Evolutionary conservation across 805 yeast species (phyloP).

Genomic region (Naumovozyma castellii): DNA sequence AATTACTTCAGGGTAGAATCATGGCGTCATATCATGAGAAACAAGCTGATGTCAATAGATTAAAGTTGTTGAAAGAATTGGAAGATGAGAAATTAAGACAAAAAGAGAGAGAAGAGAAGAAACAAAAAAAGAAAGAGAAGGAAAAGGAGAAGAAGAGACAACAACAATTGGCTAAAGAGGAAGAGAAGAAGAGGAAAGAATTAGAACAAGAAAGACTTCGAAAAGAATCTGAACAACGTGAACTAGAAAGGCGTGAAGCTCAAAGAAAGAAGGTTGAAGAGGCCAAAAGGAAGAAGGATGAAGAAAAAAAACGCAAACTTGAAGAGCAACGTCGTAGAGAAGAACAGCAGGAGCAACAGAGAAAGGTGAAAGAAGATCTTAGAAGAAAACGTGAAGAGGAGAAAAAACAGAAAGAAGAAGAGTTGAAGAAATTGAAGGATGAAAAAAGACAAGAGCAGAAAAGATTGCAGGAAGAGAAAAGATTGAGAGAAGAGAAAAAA

Average conservation of each 20-base stretch:
- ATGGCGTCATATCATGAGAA: slow-evolving; percentile 70
- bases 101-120: slow-evolving; percentile 58
- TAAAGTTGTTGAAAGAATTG: slow-evolving; percentile 53
- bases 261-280: slow-evolving; percentile 34
- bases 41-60: slow-evolving; percentile 65
- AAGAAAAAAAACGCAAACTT: slow-evolving; percentile 33
- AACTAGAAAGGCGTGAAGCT: slow-evolving; percentile 33
- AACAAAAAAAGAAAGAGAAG: slow-evolving; percentile 55
- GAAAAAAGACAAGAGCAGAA: slow-evolving; percentile 23
- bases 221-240: slow-evolving; percentile 34
- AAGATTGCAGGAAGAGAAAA: slow-evolving; percentile 11
- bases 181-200: slow-evolving; percentile 46
- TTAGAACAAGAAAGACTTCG: slow-evolving; percentile 44
- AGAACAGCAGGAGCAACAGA: slow-evolving; percentile 33
- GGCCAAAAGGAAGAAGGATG: slow-evolving; percentile 31
- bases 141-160: slow-evolving; percentile 59
- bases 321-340: slow-evolving; percentile 35
- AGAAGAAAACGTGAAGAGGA: slow-evolving; percentile 33
- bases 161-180: slow-evolving; percentile 54
- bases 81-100: slow-evolving; percentile 60
- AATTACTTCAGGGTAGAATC: slow-evolving; percentile 64
- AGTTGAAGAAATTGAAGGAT: slow-evolving; percentile 23
- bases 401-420: slow-evolving; percentile 27
- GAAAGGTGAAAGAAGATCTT: slow-evolving; percentile 32
- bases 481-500: slow-evolving; percentile 20